Base-by-base conservation (phyloP, 768 basidiomycete genomes). In the Leccinum imitatum region DNA sequence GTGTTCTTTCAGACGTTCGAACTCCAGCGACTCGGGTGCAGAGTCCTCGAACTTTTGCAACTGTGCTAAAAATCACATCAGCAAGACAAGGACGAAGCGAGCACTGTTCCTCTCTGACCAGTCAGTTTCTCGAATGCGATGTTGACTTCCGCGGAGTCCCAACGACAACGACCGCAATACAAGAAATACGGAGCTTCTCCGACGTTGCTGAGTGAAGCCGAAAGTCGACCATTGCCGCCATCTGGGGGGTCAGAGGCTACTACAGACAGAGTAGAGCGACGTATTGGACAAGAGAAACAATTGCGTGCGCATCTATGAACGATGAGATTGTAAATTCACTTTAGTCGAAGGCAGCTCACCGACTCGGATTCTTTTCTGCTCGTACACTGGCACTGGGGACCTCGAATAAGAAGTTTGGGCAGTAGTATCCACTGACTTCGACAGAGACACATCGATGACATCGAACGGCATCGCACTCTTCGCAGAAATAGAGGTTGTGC, bases 401-500 rank as follows among this genome's bases (percentile, higher is more conserved):
- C 72, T 99, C 97, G 73, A 98, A 99, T n/a, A 98, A 80, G 73
- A 97, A 99, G 73, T 96, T 95, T 33, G 97, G 97, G 72, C 97
- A 99, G 74, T 93, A 98, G 73, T 98, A 99, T 47, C 92, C 93
- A 71, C 93, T 91, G 71, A 98, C 91, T 84, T 99, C 97, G 48
- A 93, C 80, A 8, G 87, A 83, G 2, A 96, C 93, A 67, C 97
- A 99, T 64, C 87, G 84, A 72, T 97, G 91, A 71, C 97, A 99
- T 59, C 95, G 81, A 48, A 99, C 84, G 2, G 91, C 89, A 74
- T 98, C 96, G 74, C 97, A 99, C 82, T 98, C 96, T 75, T 98
- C 95, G 74, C 97, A 99, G 73, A 98, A 98, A 75, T 93, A 97
- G 7, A 99, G 85, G 30, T 82, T 83, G 67, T 92, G 84, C 2